These are phyloP conservation scores for Pyrenula aspistea DNA, from an alignment of 495 filamentous ascomycete species.

Conservation along the genomic window DNA sequence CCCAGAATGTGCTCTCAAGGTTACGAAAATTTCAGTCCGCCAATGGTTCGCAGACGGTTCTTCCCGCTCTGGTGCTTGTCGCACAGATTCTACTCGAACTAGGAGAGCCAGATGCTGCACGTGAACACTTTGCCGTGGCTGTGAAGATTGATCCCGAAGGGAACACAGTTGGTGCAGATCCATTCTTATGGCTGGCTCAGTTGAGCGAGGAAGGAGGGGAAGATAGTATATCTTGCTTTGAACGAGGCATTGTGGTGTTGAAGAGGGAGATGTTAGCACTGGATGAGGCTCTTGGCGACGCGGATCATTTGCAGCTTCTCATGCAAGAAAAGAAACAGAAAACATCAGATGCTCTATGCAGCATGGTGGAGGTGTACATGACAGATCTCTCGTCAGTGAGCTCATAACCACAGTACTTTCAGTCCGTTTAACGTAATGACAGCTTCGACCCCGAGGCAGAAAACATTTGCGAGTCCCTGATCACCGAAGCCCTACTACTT, in stretches of 20 bases:
- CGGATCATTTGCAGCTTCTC: slow-evolving; percentile 25
- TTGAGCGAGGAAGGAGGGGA: slow-evolving; percentile 75
- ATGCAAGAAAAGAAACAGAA: slow-evolving; percentile 62
- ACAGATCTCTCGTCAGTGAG: slow-evolving; percentile 64
- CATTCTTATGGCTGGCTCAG: slow-evolving; percentile 93
- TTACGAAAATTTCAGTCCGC: slow-evolving; percentile 20
- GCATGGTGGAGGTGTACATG: slow-evolving; percentile 93
- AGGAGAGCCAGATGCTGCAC: slow-evolving; percentile 63
- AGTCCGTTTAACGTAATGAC: neutral
- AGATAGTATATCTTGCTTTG: slow-evolving; percentile 80
- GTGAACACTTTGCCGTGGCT: slow-evolving; percentile 54
- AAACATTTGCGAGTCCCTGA: slow-evolving; percentile 64
- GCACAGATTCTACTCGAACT: slow-evolving; percentile 79
- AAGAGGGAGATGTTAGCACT: slow-evolving; percentile 49
- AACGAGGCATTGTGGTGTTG: slow-evolving; percentile 63
- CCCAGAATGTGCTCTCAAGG: slow-evolving; percentile 41
- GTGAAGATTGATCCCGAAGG: slow-evolving; percentile 65
- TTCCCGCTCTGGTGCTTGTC: slow-evolving; percentile 62
- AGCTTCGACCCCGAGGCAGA: slow-evolving; percentile 50
- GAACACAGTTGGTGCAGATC: slow-evolving; percentile 74
- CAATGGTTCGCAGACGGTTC: slow-evolving; percentile 24
- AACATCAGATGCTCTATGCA: slow-evolving; percentile 76
- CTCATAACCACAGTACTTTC: neutral
- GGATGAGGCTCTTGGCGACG: slow-evolving; percentile 22
- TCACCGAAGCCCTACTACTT: slow-evolving; percentile 74